Evolutionary conservation across 2,329 filamentous ascomycete genomes (phyloP).

Genomic region (Botrytis sinoallii): DNA sequence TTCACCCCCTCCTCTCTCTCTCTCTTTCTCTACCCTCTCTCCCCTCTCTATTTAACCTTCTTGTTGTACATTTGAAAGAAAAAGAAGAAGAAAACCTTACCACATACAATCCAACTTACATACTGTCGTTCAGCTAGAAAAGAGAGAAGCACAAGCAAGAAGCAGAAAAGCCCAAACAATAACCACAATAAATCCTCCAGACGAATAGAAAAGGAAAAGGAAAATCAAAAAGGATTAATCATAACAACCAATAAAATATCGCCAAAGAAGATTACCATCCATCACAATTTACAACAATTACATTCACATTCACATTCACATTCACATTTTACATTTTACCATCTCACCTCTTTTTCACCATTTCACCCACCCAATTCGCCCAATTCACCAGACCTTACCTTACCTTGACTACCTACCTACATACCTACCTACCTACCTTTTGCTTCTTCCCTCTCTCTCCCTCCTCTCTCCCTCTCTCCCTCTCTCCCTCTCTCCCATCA

Average conservation of each 20-base stretch:
- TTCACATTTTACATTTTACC: background rate
- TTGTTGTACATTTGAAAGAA: background rate
- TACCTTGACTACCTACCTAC: no score
- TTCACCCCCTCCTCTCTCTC: background rate
- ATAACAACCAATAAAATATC: background rate
- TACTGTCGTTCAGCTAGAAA: slow-evolving; percentile 13
- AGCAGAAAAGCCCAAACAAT: background rate
- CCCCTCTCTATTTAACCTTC: background rate
- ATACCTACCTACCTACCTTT: background rate
- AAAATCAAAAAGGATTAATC: background rate
- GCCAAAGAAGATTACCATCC: background rate
- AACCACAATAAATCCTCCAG: background rate
- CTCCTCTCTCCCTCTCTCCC: background rate
- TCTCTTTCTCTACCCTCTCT: background rate
- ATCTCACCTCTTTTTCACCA: background rate
- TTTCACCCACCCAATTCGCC: background rate
- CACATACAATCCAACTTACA: slow-evolving; percentile 17
- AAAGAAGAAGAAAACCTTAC: background rate
- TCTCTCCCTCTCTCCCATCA: background rate
- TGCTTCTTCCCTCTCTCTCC: background rate
- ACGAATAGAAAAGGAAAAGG: background rate
- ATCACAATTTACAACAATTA: background rate
- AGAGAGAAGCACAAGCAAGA: background rate
- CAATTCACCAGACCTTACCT: background rate
- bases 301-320: background rate